Evolutionary conservation across 345 rosid species (phyloP), one percentile per base, ranked within the genome.

Genomic region (Litchi chinensis): DNA sequence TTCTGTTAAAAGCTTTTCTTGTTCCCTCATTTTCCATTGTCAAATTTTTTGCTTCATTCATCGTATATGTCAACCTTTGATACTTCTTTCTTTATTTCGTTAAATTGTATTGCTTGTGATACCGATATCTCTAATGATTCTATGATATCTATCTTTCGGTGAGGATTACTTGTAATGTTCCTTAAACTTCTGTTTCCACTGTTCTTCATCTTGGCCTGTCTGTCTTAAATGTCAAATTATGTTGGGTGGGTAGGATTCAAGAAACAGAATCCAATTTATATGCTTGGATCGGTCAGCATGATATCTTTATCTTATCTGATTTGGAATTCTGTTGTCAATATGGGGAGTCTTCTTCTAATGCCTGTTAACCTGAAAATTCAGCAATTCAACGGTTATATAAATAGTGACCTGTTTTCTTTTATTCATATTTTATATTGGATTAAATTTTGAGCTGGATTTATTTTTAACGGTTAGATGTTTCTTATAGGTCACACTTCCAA

Each of bases 401-500:
- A 69, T 24, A 10, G 16, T 69, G n/a, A 21, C 39, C 32, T 26
- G 8, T 46, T 4, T 28, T 19, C 63, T 63, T 48, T n/a, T 16
- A 48, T 64, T 15, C n/a, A 75, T 65, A 10, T 24, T 50, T 52
- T 62, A n/a, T 13, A 46, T 46, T 46, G 40, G 65, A 28, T 22
- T 62, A 37, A 8, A 2, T 37, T 56, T 28, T 10, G 26, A 62
- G 52, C 52, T 15, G 74, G 62, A 54, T 71, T 37, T n/a, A 37
- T 59, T 50, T 76, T 32, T 0, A 52, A 76, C 22, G 11, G 41
- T 66, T 40, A 39, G 4, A 57, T 76, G 67, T 54, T 72, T 77
- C 48, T 22, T 44, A 28, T 79, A 93, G 99, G 99, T 95, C 76
- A 93, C 96, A 18, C 89, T 82, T 81, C 93, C 96, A 8, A 87